Base-by-base conservation (phyloP, 495 filamentous ascomycete genomes). In the Rusavskia elegans region DNA sequence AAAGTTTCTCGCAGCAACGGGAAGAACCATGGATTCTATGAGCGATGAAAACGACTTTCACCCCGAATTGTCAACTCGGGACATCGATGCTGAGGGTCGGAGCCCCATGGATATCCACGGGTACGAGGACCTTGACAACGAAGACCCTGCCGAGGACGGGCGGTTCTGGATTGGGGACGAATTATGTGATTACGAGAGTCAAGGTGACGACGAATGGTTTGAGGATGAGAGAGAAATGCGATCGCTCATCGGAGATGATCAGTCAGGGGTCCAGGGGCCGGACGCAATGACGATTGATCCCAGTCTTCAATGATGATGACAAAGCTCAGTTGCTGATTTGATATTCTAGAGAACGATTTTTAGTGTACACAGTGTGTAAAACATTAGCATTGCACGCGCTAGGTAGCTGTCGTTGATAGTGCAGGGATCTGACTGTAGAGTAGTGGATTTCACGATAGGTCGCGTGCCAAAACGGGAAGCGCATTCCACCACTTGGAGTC, bases 1-100 rank as follows among this genome's bases (percentile, higher is more conserved):
- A 66, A 21, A 42, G 11, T 4, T 21, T 11, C n/a, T 42, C n/a
- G 39, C 8, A 17, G 10, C 3, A 42, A 2, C n/a, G n/a, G 14
- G 14, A 20, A 14, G 57, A 65, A 68, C 51, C 63, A 69, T 23
- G 68, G 49, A 20, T 25, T 53, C 6, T 51, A 39, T 17, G 19
- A 42, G 40, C 21, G 11, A 45, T 21, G 53, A 45, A 42, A 29
- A 49, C 16, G n/a, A 44, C 16, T 44, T 11, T 37, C 39, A 5
- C 14, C 14, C 39, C 17, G n/a, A 42, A 9, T 6, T 5, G 17
- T 19, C 8, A 9, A 42, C 19, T 5, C 39, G 19, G n/a, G 39
- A 42, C 39, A 20, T 42, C 7, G 39, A 42, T 42, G n/a, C 39
- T 19, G 10, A 21, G 39, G 39, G 19, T 35, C 21, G 21, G 29